Evolutionary conservation across 129 eudicot genomes (phyloP), one percentile per base, ranked within the genome.

Genomic region (Erigeron canadensis): DNA sequence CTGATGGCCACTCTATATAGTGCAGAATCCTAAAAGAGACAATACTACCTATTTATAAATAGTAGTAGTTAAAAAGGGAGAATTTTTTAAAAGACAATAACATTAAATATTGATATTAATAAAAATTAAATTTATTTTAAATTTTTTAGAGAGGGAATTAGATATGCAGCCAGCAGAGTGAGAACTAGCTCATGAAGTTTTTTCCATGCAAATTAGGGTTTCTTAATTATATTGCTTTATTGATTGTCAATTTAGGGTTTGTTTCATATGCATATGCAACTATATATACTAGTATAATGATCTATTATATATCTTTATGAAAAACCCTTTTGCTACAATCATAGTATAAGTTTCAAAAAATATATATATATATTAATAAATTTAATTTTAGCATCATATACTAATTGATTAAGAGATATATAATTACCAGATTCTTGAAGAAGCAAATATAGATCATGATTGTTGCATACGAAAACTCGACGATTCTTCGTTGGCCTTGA

Each of bases 391-490:
- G 43, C 76, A 69, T 74, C 16, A 38, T 53, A 60, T 55, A n/a
- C n/a, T n/a, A 15, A 63, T 53, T 54, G 22, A 55, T 9, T 13
- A 22, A 75, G 28, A 55, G 40, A 65, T 54, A n/a, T n/a, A n/a
- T n/a, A 4, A 34, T 75, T 79, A 79, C 89, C 86, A 28, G 66
- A 66, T 63, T 74, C 65, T 67, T 63, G 63, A 43, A 71, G 62
- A 65, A 12, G 62, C 47, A 17, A 8, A 74, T 15, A 69, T 77
- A 65, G 63, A 77, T 80, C 87, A 80, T 59, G 85, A 77, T 34
- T 80, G 75, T 43, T 81, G 90, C 71, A 77, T 65, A 42, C 73
- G 85, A 37, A 82, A 82, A 50, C 40, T 80, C 18, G 83, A 70
- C 38, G 87, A 15, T 59, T 74, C 79, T 74, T 77, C 85, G n/a